These are phyloP conservation scores for Papiliotrema terrestris DNA, from an alignment of 1,284 basidiomycete species.

Conservation along the genomic window DNA sequence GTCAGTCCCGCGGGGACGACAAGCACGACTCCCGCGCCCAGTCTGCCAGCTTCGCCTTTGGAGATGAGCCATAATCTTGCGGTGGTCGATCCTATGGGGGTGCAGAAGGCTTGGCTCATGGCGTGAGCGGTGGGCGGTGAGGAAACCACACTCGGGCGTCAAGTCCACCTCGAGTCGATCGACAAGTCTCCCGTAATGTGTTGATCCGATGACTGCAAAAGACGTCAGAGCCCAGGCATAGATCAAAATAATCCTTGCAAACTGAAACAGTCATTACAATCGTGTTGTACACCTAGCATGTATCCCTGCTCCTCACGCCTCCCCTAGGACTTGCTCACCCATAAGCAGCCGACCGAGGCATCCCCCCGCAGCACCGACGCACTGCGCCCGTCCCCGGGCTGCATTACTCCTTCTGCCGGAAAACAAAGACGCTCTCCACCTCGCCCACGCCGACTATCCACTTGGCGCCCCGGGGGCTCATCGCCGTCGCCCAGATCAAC, in stretches of 20 bases:
- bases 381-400: neutral
- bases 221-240: too few relatives aligned
- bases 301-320: neutral
- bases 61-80: slow-evolving; percentile 14
- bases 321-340: too few relatives aligned
- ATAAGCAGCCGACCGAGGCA: too few relatives aligned
- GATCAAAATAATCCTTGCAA: too few relatives aligned
- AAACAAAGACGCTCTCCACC: slow-evolving; percentile 19
- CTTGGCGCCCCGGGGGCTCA: slow-evolving; percentile 28
- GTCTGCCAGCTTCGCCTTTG: slow-evolving; percentile 1
- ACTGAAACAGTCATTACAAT: neutral
- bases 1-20: slow-evolving; percentile 2
- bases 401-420: slow-evolving; percentile 5
- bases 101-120: slow-evolving; percentile 35
- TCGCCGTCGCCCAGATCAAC: slow-evolving; percentile 12
- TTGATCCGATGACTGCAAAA: too few relatives aligned
- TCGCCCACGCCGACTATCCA: slow-evolving; percentile 27
- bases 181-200: too few relatives aligned
- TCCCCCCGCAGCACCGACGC: neutral
- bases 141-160: neutral
- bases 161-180: too few relatives aligned
- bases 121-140: neutral
- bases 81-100: slow-evolving; percentile 28
- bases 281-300: neutral
- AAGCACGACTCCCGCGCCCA: neutral